These are phyloP conservation scores for Populus hybrid DNA, from an alignment of 441 rosid species.

Conservation along the genomic window DNA sequence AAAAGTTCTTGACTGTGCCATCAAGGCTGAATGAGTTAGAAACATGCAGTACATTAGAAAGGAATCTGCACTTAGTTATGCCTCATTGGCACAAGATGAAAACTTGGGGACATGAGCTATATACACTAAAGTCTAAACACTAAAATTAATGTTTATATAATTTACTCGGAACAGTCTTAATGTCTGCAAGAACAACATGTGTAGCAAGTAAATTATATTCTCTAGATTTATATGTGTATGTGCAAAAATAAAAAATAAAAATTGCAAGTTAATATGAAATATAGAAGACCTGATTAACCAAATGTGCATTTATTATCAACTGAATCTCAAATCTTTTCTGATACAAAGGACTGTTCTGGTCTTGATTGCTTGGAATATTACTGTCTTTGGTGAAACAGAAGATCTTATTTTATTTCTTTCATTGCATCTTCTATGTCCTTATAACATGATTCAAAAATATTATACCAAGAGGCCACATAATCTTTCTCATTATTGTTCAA, in stretches of 20 bases:
- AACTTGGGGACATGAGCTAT: background rate
- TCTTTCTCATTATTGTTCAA: background rate
- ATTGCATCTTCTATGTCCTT: background rate
- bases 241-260: too few relatives aligned
- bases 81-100: background rate
- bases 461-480: background rate
- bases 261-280: background rate
- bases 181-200: background rate
- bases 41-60: background rate
- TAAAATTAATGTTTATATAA: too few relatives aligned
- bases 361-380: background rate
- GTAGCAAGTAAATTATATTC: background rate
- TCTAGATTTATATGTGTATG: background rate
- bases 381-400: background rate
- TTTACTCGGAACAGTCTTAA: background rate
- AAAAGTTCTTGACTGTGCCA: background rate
- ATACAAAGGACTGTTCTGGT: background rate
- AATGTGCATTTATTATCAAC: background rate
- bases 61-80: background rate
- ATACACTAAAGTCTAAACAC: background rate
- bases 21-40: background rate
- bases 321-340: background rate
- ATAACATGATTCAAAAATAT: background rate
- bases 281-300: too few relatives aligned
- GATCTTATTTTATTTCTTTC: background rate